Evolutionary conservation across 805 yeast genomes (phyloP), one percentile per base, ranked within the genome.

Genomic region (Candida parachauliodes): DNA sequence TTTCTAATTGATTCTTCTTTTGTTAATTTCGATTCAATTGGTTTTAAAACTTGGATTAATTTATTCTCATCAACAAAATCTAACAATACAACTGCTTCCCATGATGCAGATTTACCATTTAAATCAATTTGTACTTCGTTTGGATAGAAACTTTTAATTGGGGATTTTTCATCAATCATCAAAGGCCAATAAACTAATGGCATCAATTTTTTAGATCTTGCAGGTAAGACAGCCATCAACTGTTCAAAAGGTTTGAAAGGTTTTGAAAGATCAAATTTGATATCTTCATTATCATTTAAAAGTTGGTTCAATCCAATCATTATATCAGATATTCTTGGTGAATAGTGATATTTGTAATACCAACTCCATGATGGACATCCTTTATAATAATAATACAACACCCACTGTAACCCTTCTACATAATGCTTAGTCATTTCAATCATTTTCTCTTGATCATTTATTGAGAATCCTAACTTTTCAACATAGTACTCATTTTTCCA

Each of bases 401-500:
- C 98, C 98, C 98, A 91, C 63, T 91, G 98, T 45, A 91, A 70
- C 47, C 98, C 98, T 60, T 89, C 96, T 28, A 93, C 70, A 55
- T 89, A 93, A 54, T 86, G 88, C 48, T 79, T 78, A 6, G 94
- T 74, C 46, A 88, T 57, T 8, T 77, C 80, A n/a, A 57, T 59
- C 46, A 89, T 61, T 41, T 76, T 60, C 1, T 76, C 83, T 17
- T 72, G 74, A 46, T 83, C 83, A 23, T 77, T 59, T 39, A 80
- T 69, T 4, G 81, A 70, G 45, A 87, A 87, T 2, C 76, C 78
- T 43, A 93, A 68, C 55, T 93, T 93, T n/a, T 77, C 77, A 43
- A 76, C 74, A 60, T 93, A 93, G 57, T 93, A 93, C n/a, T 71
- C 59, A 52, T 83, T 81, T 60, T 88, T 89, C 95, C 97, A 93